Evolutionary conservation across 2,329 filamentous ascomycete species (phyloP), one percentile per base, ranked within the genome.

Genomic region (Epichloe amarillans): DNA sequence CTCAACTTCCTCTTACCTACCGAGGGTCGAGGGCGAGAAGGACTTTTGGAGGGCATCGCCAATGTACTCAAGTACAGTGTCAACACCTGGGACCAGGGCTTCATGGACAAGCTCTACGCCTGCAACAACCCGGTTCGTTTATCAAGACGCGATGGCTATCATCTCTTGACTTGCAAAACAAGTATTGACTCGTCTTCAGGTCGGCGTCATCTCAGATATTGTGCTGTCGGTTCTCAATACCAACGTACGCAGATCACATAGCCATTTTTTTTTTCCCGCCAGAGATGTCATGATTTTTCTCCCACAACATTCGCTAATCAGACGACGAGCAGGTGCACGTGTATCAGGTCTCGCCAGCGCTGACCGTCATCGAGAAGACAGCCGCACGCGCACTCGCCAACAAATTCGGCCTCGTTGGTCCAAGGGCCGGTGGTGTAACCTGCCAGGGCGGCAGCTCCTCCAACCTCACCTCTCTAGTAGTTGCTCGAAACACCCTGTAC

Each of bases 51-150:
- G 36, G 79, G 80, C 3, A 76, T 95, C 44, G 72, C 81, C 57
- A 77, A 82, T 53, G 74, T 96, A 19, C 73, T 97, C 41, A 75
- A 79, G 56, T 89, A 94, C 67, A 93, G 86, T 61, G 91, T 97
- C 62, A 98, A 98, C 69, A 96, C 91, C n/a, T 97, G 90, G 87
- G 86, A 95, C 62, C 90, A 95, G 67, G 91, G 91, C 11, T 98
- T 97, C 68, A 70, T 97, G 62, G 90, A 96, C 69, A 97, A 98
- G 70, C 74, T 97, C 17, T 97, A 96, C 66, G 81, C 86, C n/a
- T 84, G 84, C 56, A 94, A 88, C 39, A 93, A 93, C 62, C 84
- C 91, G 41, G 83, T 84, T 62, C 53, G 77, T 67, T 15, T 37
- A 14, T 37, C 26, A 38, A 38, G 36, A 12, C 36, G 36, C 15